Evolutionary conservation across 192 early-diverging fungal species (phyloP), one percentile per base, ranked within the genome.

Genomic region (Coemansia biformis): DNA sequence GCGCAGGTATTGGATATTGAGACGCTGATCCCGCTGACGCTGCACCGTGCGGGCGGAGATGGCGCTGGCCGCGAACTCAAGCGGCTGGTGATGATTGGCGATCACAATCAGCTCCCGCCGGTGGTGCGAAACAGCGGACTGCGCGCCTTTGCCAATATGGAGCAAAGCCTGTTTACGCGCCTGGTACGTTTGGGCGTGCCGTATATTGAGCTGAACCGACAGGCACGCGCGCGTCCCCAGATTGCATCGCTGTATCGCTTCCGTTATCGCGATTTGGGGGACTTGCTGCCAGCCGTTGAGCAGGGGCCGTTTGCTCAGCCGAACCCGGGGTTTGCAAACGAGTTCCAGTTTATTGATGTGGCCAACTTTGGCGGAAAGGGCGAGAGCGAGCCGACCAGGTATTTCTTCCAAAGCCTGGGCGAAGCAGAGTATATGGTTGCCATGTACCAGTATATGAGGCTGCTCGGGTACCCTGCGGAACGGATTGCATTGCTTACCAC

Each of bases 361-460:
- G 77, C 50, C 13, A 83, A 90, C 19, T 93, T 82, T 40, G 23
- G 21, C 54, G 62, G 79, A 8, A 56, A 80, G 23, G 96, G 93
- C 10, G 95, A 99, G 67, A 78, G 80, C 8, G 86, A 89, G 56
- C 97, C 97, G 0, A 69, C 82, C 14, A 83, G 84, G 12, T 81
- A 89, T 45, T 97, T 90, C 46, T 86, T 86, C 59, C 97, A 99
- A 76, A 99, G 98, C 63, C 73, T 97, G 46, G 94, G 89, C 21
- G 97, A 99, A 54, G 97, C 97, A 40, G 97, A 99, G 70, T 97
- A 90, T 64, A 77, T 93, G 9, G 95, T 99, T 15, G 92, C 92
- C 4, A 78, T 86, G 14, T 99, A 83, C 78, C 90, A 92, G 65
- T 98, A 95, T 76, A 93, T 99, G 95, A 78, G 92, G 30, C 64